Evolutionary conservation across 768 basidiomycete genomes (phyloP), one percentile per base, ranked within the genome.

Genomic region (Pulveroboletus sp.): DNA sequence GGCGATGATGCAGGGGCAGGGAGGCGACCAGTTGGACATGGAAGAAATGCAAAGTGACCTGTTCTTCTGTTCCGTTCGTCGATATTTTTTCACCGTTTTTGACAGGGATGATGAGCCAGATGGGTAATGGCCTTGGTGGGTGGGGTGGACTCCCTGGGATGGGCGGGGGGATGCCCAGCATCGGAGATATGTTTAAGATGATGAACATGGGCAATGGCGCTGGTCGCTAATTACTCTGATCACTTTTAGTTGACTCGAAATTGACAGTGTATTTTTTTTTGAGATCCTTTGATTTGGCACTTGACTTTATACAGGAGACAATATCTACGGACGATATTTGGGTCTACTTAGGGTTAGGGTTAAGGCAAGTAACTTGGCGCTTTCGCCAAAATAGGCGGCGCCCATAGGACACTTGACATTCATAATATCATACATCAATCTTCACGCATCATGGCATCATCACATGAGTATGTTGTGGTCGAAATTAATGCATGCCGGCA

Each of bases 1-100:
- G 65, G 85, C 88, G 23, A 93, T 97, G 90, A 93, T 96, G 89
- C 91, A 93, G 60, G 89, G 92, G 10, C 85, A 89, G 59, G 90
- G 89, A 46, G 89, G 89, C 11, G 93, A 93, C 61, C 83, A 92
- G 63, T 74, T 85, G 45, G 92, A 93, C 62, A 89, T 95, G 87
- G 88, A 90, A 51, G 92, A 95, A 67, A 92, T 94, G 89, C 89
- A 93, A 71, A 80, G 91, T 86, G 69, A 55, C 79, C 70, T 24
- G 41, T 48, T 54, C 16, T 50, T 36, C 45, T 35, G 24, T 51
- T 48, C 36, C n/a, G n/a, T n/a, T 30, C 47, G 16, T 43, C 50
- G n/a, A 16, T 24, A 19, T 1, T 35, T 45, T 45, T 49, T 62
- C 30, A 55, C 40, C 27, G 24, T 39, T 51, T 35, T 36, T 38